Evolutionary conservation across 2,329 filamentous ascomycete species (phyloP).

Genomic region (Nakataea oryzae): DNA sequence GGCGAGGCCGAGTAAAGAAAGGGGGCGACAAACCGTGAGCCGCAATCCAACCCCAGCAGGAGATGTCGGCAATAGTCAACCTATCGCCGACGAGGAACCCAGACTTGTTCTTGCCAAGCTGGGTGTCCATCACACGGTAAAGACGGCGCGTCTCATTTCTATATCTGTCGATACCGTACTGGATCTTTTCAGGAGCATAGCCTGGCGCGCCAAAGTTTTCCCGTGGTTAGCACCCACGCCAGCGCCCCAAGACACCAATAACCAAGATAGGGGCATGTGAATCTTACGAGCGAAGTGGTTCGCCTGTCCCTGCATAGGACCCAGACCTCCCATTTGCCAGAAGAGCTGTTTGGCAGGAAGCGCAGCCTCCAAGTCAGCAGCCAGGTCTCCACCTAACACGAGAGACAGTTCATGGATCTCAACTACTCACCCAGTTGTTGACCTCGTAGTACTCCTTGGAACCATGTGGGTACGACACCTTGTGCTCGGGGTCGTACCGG

Average conservation of each 20-base stretch:
- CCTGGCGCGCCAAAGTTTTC: constrained; percentile 19
- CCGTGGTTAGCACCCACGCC: not conserved
- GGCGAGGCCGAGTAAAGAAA: not conserved
- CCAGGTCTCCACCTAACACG: not conserved
- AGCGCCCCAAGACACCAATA: not conserved
- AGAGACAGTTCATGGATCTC: not conserved
- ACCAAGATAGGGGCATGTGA: no score
- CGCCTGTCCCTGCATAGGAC: constrained; percentile 74
- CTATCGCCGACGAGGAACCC: constrained; percentile 58
- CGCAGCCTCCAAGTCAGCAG: not conserved
- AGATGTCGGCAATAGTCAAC: constrained; percentile 67
- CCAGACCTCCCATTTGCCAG: constrained; percentile 71
- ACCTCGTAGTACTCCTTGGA: constrained; percentile 68
- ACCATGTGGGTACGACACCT: constrained; percentile 67
- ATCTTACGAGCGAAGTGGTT: constrained; percentile 66
- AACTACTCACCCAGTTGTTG: constrained; percentile 58
- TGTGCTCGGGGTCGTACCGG: constrained; percentile 71
- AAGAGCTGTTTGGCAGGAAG: constrained; percentile 31
- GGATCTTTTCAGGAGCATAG: constrained; percentile 73
- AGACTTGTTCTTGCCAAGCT: constrained; percentile 47
- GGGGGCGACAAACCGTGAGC: constrained; percentile 27
- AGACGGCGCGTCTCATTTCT: constrained; percentile 74
- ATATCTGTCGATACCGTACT: constrained; percentile 76
- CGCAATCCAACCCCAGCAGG: constrained; percentile 70
- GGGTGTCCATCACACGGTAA: constrained; percentile 66